phyloP scores from a whole-genome alignment of 176 grass and related monocot genomes.

The Sorghum bicolor region Sorghum_bicolor_NCBIv3 NC_012876.2:64460501-64461000 shows the following conservation, averaged over 20 bases:
- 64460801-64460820: not conserved
- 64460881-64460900: slow-evolving; percentile 12
- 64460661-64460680: not conserved
- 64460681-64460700: slow-evolving; percentile 29
- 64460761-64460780: slow-evolving; percentile 42
- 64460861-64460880: slow-evolving; percentile 1
- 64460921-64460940: not conserved
- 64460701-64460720: slow-evolving; percentile 50
- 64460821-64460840: slow-evolving; percentile 21
- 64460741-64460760: not conserved
- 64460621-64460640: slow-evolving; percentile 33
- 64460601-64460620: slow-evolving; percentile 19
- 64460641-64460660: slow-evolving; percentile 27
- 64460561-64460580: not conserved
- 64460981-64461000: slow-evolving; percentile 56
- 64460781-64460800: slow-evolving; percentile 19
- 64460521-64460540: slow-evolving; percentile 47
- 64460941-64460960: slow-evolving; percentile 27
- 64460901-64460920: slow-evolving; percentile 35
- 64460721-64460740: slow-evolving; percentile 20
- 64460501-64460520: slow-evolving; percentile 30
- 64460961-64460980: slow-evolving; percentile 69
- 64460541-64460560: slow-evolving; percentile 29
- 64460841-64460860: slow-evolving; percentile 43
- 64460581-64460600: slow-evolving; percentile 37